A percentile compares a stretch with the other conserved stretches of the same genome.
Conservation (phyloP, 768 basidiomycete genomes). For the Mycena belliarum region DNA sequence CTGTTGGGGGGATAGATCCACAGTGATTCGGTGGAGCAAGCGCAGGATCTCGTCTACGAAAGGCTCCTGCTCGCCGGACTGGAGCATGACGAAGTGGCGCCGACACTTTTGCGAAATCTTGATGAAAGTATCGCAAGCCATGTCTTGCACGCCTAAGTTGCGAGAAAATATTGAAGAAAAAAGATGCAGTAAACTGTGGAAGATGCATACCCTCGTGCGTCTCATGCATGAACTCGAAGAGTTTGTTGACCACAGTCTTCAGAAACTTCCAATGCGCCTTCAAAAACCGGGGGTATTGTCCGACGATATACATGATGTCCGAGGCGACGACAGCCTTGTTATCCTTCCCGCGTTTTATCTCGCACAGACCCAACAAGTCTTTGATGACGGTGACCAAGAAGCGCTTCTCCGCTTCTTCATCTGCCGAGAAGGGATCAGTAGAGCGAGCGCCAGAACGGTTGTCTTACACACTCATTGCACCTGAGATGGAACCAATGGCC, state of each 20-base stretch:
- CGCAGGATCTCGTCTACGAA: conserved; percentile 98
- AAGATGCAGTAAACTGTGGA: neutral
- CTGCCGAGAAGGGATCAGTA: conserved; percentile 39
- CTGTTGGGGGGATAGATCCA: conserved; percentile 92
- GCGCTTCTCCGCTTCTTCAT: conserved; percentile 98
- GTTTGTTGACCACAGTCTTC: conserved; percentile 99
- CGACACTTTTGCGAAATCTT: conserved; percentile 99
- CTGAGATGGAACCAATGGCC: conserved; percentile 99
- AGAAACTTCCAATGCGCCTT: conserved; percentile 99
- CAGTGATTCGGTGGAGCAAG: conserved; percentile 88
- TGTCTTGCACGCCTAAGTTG: conserved; percentile 89
- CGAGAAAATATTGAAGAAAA: conserved; percentile 4
- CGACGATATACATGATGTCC: conserved; percentile 98
- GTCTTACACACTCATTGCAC: conserved; percentile 88
- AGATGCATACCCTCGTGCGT: conserved; percentile 85
- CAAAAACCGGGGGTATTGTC: conserved; percentile 98
- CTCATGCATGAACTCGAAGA: conserved; percentile 99
- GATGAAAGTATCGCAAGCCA: conserved; percentile 99
- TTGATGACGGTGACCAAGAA: conserved; percentile 99
- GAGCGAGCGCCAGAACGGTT: neutral
- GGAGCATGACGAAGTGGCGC: conserved; percentile 98
- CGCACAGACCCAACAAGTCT: conserved; percentile 93
- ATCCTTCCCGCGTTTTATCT: conserved; percentile 98
- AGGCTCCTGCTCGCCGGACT: conserved; percentile 94
- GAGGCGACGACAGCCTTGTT: conserved; percentile 99